Conservation (phyloP, 768 basidiomycete species). For the Boletus huronensis region DNA sequence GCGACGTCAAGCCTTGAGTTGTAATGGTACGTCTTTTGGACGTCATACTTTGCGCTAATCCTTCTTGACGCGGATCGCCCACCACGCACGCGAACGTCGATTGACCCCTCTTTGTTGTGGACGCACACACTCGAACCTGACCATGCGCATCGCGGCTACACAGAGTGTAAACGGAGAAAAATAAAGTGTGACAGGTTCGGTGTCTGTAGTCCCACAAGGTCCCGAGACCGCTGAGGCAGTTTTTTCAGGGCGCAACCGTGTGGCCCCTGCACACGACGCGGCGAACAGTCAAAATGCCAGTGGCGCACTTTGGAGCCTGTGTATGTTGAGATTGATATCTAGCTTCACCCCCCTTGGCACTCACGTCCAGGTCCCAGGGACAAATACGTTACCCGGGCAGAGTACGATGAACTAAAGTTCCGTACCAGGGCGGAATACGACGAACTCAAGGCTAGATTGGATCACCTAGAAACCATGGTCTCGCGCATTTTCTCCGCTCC, state of each 20-base stretch:
- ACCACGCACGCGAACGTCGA: background rate
- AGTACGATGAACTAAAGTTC: slow-evolving; percentile 71
- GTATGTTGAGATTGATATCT: slow-evolving; percentile 42
- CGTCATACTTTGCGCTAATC: slow-evolving; percentile 21
- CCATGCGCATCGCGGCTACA: slow-evolving; percentile 10
- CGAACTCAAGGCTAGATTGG: slow-evolving; percentile 63
- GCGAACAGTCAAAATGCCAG: slow-evolving; percentile 76
- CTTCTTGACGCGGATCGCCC: slow-evolving; percentile 12
- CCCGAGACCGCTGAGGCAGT: slow-evolving; percentile 16
- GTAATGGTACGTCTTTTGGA: slow-evolving; percentile 58
- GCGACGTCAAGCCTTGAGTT: slow-evolving; percentile 77
- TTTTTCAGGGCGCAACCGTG: slow-evolving; percentile 69
- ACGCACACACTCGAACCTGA: slow-evolving; percentile 1
- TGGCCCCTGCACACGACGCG: slow-evolving; percentile 73
- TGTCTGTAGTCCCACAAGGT: slow-evolving; percentile 8
- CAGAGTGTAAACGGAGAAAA: slow-evolving; percentile 84
- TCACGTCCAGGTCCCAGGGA: slow-evolving; percentile 44
- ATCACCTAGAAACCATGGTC: slow-evolving; percentile 56
- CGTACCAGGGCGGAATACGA: slow-evolving; percentile 39
- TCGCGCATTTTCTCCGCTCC: slow-evolving; percentile 35
- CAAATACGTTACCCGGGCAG: slow-evolving; percentile 75
- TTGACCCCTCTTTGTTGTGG: slow-evolving; percentile 1
- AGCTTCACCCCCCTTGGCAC: slow-evolving; percentile 1
- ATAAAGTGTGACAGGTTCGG: slow-evolving; percentile 83
- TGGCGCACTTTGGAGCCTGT: slow-evolving; percentile 82